Conservation (phyloP, 1,139 yeast species). For the Fermentozyma sake region DNA sequence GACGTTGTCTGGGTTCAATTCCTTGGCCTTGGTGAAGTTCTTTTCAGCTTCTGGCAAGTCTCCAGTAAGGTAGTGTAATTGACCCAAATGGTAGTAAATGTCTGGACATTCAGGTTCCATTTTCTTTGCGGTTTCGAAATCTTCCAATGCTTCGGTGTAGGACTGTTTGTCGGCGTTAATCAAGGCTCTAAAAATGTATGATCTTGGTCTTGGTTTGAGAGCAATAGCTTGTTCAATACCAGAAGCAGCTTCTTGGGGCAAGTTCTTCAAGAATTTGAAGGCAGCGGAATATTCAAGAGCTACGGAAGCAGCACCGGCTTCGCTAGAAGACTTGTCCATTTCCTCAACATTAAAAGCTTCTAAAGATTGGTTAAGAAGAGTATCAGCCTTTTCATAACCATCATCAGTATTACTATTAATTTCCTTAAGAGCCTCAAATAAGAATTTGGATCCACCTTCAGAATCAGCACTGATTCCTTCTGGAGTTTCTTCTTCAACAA, state of each 20-base stretch:
- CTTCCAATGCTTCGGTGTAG: conserved; percentile 57
- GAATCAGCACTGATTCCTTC: conserved; percentile 47
- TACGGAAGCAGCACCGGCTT: conserved; percentile 51
- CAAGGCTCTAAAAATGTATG: conserved; percentile 80
- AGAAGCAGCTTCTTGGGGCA: conserved; percentile 52
- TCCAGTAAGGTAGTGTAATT: conserved; percentile 76
- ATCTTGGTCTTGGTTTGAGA: conserved; percentile 72
- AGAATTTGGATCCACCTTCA: conserved; percentile 54
- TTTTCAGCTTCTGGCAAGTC: conserved; percentile 69
- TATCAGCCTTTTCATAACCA: conserved; percentile 73
- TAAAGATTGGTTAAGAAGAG: conserved; percentile 63
- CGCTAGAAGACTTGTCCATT: conserved; percentile 32
- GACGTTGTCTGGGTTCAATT: conserved; percentile 69
- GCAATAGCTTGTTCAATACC: conserved; percentile 62
- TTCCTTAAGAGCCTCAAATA: conserved; percentile 65
- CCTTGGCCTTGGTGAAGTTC: conserved; percentile 74
- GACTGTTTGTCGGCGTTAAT: conserved; percentile 77
- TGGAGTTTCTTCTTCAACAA: conserved; percentile 43
- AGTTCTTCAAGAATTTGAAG: conserved; percentile 77
- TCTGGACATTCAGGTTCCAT: conserved; percentile 74
- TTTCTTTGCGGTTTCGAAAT: conserved; percentile 69
- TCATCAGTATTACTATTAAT: conserved; percentile 62
- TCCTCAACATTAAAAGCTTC: conserved; percentile 43
- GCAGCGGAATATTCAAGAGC: conserved; percentile 85
- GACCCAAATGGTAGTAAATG: conserved; percentile 91